phyloP scores from a whole-genome alignment of 768 basidiomycete species.

The Auriscalpium vulgare region DNA sequence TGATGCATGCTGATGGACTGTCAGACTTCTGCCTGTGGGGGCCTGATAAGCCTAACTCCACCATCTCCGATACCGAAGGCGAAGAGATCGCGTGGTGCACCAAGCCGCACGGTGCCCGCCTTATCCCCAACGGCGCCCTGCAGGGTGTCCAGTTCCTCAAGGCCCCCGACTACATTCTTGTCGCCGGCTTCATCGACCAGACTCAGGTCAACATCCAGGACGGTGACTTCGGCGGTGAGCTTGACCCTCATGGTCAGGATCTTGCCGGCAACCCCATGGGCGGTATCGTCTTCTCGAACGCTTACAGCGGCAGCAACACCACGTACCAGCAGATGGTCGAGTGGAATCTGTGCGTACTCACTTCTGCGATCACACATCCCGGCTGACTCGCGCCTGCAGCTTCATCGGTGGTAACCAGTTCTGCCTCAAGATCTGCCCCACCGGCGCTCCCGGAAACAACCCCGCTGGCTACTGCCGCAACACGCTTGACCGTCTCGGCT shows the following conservation, averaged over 20 bases:
- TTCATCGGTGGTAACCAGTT: constrained; percentile 62
- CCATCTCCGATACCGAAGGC: constrained; percentile 62
- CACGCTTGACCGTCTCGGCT: constrained; percentile 69
- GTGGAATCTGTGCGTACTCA: constrained; percentile 51
- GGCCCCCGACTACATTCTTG: constrained; percentile 51
- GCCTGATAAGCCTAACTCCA: constrained; percentile 37
- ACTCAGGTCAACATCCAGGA: constrained; percentile 40
- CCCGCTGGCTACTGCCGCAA: constrained; percentile 57
- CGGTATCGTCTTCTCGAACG: constrained; percentile 57
- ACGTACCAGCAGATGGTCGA: constrained; percentile 48
- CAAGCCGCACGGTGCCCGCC: constrained; percentile 58
- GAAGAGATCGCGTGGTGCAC: constrained; percentile 73
- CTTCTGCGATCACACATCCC: not conserved
- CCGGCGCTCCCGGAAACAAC: constrained; percentile 24
- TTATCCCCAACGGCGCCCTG: constrained; percentile 61
- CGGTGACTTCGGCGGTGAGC: constrained; percentile 65
- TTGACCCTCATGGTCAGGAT: constrained; percentile 73
- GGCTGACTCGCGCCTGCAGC: constrained; percentile 27
- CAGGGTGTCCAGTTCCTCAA: constrained; percentile 55
- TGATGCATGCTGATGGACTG: not conserved
- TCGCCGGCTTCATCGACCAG: constrained; percentile 62
- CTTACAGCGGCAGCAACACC: constrained; percentile 36
- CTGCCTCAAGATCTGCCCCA: constrained; percentile 72
- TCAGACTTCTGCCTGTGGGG: constrained; percentile 69
- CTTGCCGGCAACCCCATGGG: constrained; percentile 73